phyloP scores from a whole-genome alignment of 2,329 filamentous ascomycete genomes.

The Apiospora sp. region DNA sequence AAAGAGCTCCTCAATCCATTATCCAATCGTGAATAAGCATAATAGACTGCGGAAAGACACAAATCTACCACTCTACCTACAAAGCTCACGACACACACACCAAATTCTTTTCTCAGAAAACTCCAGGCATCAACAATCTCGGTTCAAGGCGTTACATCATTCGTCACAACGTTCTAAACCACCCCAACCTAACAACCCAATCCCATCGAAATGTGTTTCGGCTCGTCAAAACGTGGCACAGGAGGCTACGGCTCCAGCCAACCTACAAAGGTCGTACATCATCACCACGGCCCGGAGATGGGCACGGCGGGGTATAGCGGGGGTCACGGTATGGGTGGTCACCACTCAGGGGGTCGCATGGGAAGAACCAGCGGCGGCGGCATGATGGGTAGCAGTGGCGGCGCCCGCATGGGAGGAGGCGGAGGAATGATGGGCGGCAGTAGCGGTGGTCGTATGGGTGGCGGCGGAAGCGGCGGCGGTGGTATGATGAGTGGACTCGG shows the following conservation, averaged over 20 bases:
- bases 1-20: too few species aligned
- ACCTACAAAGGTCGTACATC: constrained; percentile 1
- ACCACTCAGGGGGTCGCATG: not conserved
- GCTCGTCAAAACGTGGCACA: not conserved
- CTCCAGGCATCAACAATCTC: not conserved
- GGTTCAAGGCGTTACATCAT: not conserved
- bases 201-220: not conserved
- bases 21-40: not conserved
- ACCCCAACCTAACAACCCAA: not conserved
- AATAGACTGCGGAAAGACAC: not conserved
- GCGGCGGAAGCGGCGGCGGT: not conserved
- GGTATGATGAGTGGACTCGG: not conserved
- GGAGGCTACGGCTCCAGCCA: not conserved
- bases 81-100: not conserved
- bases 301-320: not conserved
- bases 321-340: not conserved
- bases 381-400: not conserved
- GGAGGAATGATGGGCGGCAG: not conserved
- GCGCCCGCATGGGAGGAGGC: not conserved
- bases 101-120: not conserved
- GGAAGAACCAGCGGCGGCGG: not conserved
- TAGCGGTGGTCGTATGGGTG: not conserved
- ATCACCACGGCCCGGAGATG: constrained; percentile 6
- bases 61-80: not conserved
- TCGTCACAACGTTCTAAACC: not conserved